A percentile compares a stretch with the other conserved stretches of the same genome.
phyloP scores from a whole-genome alignment of 78 protist genomes.

The Chrysochromulina tobinii region DNA sequence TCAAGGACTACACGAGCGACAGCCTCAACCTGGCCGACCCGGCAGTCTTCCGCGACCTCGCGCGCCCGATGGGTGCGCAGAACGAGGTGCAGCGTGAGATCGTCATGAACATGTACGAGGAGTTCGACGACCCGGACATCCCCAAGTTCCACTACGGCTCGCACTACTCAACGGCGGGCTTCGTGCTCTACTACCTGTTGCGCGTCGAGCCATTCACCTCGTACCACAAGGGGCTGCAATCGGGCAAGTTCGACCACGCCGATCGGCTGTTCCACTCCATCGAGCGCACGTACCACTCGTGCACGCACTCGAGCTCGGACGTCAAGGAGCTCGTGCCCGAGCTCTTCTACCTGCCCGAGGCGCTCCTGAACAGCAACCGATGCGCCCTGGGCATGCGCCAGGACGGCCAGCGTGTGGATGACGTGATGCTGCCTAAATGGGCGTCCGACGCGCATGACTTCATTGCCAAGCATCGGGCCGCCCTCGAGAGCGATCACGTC shows the following conservation, averaged over 20 bases:
- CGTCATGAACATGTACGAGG: constrained; percentile 59
- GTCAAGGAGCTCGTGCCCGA: constrained; percentile 85
- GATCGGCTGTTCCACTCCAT: constrained; percentile 91
- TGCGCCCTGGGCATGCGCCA: constrained; percentile 36
- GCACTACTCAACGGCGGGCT: constrained; percentile 82
- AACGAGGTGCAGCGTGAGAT: constrained; percentile 32
- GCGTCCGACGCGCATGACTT: constrained; percentile 82
- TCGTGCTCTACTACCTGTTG: constrained; percentile 76
- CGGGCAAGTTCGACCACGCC: constrained; percentile 92
- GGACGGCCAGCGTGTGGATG: constrained; percentile 44
- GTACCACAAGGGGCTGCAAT: constrained; percentile 63
- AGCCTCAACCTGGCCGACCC: constrained; percentile 80
- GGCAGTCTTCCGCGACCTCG: constrained; percentile 85
- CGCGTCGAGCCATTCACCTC: constrained; percentile 95
- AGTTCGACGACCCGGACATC: constrained; percentile 49
- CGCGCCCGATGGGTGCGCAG: constrained; percentile 94
- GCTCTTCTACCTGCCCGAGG: constrained; percentile 71
- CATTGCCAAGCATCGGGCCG: constrained; percentile 63
- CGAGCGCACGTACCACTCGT: constrained; percentile 65
- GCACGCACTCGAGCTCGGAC: constrained; percentile 8
- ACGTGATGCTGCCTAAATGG: constrained; percentile 91
- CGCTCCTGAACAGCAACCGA: constrained; percentile 49
- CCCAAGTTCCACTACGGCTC: constrained; percentile 90
- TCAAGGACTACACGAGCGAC: constrained; percentile 72
- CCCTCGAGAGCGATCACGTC: constrained; percentile 84